A percentile compares a stretch with the other conserved stretches of the same genome.
Evolutionary conservation across 2,329 filamentous ascomycete species (phyloP).

Genomic region (Shiraia sp.): DNA sequence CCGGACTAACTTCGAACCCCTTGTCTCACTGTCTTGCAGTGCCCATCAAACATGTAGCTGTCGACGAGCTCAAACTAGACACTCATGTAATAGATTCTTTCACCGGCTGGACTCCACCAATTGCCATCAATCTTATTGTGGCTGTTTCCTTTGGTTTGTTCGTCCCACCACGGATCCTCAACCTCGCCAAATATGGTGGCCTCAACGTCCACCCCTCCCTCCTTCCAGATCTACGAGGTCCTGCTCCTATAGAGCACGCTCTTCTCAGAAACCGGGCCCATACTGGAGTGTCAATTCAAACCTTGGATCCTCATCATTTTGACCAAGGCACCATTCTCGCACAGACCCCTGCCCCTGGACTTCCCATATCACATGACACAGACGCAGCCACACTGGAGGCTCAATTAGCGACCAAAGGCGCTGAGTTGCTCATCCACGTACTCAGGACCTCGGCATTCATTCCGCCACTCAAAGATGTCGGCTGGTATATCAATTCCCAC

Average conservation of each 20-base stretch:
- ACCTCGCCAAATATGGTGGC: slow-evolving; percentile 75
- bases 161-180: slow-evolving; percentile 76
- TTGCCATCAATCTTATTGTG: slow-evolving; percentile 71
- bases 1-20: neutral
- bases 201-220: slow-evolving; percentile 93
- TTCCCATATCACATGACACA: slow-evolving; percentile 54
- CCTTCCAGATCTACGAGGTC: slow-evolving; percentile 81
- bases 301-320: slow-evolving; percentile 74
- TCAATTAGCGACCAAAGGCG: slow-evolving; percentile 65
- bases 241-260: slow-evolving; percentile 86
- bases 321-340: slow-evolving; percentile 77
- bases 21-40: slow-evolving; percentile 54
- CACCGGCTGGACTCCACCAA: slow-evolving; percentile 66
- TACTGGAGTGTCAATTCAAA: slow-evolving; percentile 85
- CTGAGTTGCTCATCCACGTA: slow-evolving; percentile 69
- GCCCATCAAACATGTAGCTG: slow-evolving; percentile 68
- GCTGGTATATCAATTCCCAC: slow-evolving; percentile 27
- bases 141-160: slow-evolving; percentile 95
- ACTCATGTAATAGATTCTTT: slow-evolving; percentile 82
- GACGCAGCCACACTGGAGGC: slow-evolving; percentile 57
- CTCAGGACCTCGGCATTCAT: slow-evolving; percentile 68
- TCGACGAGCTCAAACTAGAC: slow-evolving; percentile 64
- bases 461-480: slow-evolving; percentile 56
- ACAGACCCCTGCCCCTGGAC: slow-evolving; percentile 62
- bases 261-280: slow-evolving; percentile 63